phyloP scores from a whole-genome alignment of 2,329 filamentous ascomycete species.

The Cladosporium sp. region DNA sequence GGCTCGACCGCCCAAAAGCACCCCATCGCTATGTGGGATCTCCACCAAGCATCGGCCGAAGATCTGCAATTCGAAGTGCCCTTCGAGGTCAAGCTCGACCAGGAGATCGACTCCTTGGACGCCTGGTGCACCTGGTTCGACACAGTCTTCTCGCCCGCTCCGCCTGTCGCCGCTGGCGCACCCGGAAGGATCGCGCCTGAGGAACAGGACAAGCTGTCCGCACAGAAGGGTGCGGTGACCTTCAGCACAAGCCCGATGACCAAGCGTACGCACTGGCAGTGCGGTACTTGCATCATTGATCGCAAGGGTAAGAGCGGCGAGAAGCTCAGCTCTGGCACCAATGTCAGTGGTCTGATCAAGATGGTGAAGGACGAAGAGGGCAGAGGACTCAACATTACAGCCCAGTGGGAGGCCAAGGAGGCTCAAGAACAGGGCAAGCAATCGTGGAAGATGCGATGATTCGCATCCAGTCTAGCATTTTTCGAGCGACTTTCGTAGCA shows the following conservation, averaged over 20 bases:
- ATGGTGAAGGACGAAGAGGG: slow-evolving; percentile 30
- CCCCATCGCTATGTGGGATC: slow-evolving; percentile 70
- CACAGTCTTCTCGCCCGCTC: slow-evolving; percentile 74
- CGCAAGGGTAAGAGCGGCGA: slow-evolving; percentile 42
- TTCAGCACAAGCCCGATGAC: slow-evolving; percentile 82
- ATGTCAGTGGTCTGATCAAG: slow-evolving; percentile 7
- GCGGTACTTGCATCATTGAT: slow-evolving; percentile 70
- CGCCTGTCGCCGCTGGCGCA: slow-evolving; percentile 45
- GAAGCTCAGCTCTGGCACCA: slow-evolving; percentile 2
- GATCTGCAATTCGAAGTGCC: slow-evolving; percentile 72
- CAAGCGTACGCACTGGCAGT: slow-evolving; percentile 84
- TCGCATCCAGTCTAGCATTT: not conserved
- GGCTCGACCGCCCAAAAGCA: slow-evolving; percentile 46
- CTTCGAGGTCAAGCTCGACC: slow-evolving; percentile 60
- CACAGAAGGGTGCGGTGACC: slow-evolving; percentile 62
- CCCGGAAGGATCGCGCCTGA: slow-evolving; percentile 40
- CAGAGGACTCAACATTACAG: slow-evolving; percentile 37
- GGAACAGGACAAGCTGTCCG: slow-evolving; percentile 38
- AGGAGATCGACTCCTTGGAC: slow-evolving; percentile 67
- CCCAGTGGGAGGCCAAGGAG: slow-evolving; percentile 35
- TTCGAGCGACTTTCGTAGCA: too few species aligned
- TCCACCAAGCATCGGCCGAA: slow-evolving; percentile 66
- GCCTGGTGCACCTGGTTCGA: slow-evolving; percentile 93
- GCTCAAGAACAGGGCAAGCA: slow-evolving; percentile 23
- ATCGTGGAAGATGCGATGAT: slow-evolving; percentile 30